Evolutionary conservation across 164 flowering plant species (phyloP).

Genomic region (Buxus sempervirens): DNA sequence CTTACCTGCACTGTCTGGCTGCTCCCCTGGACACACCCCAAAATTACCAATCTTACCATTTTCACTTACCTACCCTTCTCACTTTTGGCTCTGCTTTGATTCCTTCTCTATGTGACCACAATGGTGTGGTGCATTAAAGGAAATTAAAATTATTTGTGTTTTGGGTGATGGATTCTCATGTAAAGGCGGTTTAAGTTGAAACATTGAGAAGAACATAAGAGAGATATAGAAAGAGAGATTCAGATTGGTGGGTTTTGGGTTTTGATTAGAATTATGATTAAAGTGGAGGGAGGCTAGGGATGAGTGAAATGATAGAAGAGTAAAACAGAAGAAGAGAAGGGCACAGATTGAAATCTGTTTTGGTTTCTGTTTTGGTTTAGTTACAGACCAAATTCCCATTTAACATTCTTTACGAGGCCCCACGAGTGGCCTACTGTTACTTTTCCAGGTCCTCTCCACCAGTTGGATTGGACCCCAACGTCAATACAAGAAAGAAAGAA

Average conservation of each 20-base stretch:
- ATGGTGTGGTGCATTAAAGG: no score
- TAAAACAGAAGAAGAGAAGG: neutral
- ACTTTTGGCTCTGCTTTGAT: neutral
- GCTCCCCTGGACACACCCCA: neutral
- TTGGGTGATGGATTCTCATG: no score
- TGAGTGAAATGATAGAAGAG: neutral
- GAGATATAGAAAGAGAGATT: no score
- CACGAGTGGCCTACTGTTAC: constrained; percentile 23
- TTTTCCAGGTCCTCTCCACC: constrained; percentile 16
- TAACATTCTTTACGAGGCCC: constrained; percentile 20
- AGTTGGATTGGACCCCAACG: constrained; percentile 5
- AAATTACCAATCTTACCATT: neutral
- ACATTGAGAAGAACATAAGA: no score
- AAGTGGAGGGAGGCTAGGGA: no score
- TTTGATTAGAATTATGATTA: no score
- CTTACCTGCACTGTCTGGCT: constrained; percentile 22
- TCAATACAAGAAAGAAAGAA: no score
- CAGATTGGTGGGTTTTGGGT: no score
- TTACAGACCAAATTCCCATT: neutral
- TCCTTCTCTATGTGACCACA: no score
- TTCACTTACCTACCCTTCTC: neutral
- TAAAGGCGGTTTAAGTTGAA: no score
- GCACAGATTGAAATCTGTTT: neutral
- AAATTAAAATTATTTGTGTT: no score
- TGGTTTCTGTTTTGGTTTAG: no score